Evolutionary conservation across 331 rosid genomes (phyloP).

Genomic region (Acacia concinna): DNA sequence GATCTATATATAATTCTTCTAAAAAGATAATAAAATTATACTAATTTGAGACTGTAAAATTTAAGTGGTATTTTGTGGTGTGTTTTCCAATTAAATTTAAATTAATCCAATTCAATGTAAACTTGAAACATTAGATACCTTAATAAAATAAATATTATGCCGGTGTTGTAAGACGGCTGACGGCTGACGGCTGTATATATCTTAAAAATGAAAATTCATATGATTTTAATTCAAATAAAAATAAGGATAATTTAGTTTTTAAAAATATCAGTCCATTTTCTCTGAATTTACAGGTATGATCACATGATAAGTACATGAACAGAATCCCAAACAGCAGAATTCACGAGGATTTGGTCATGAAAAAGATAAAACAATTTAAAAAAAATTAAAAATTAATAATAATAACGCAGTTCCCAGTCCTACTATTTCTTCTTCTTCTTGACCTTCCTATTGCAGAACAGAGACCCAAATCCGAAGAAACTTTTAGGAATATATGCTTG

Average conservation of each 20-base stretch:
- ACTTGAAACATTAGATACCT: background rate
- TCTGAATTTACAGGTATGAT: conserved; percentile 45
- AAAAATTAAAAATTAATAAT: background rate
- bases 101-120: background rate
- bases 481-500: conserved; percentile 67
- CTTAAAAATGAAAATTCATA: background rate
- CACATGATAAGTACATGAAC: conserved; percentile 50
- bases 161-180: background rate
- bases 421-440: conserved; percentile 56
- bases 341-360: background rate
- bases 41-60: no score
- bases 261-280: background rate
- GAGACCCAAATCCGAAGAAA: conserved; percentile 64
- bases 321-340: conserved; percentile 26
- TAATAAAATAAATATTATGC: background rate
- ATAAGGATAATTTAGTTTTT: background rate
- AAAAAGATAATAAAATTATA: no score
- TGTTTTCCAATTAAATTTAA: no score
- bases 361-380: background rate
- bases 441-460: conserved; percentile 54
- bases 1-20: no score
- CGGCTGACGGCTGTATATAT: background rate
- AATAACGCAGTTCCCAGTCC: conserved; percentile 16
- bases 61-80: no score
- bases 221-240: background rate